Evolutionary conservation across 192 early-diverging fungal genomes (phyloP).

Genomic region (Podochytrium sp.): DNA sequence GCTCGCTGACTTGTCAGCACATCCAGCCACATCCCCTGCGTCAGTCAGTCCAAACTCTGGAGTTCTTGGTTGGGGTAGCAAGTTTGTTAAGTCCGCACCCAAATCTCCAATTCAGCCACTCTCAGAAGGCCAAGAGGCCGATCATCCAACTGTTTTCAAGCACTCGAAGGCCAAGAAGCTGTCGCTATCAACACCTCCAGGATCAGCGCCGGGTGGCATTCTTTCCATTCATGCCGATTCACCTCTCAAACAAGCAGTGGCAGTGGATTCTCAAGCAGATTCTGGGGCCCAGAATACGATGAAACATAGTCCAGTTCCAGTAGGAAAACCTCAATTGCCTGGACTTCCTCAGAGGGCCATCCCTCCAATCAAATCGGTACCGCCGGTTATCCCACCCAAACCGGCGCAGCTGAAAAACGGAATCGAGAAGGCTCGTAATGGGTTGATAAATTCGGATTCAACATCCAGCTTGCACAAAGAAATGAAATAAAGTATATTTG

Average conservation of each 20-base stretch:
- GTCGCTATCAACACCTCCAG: background rate
- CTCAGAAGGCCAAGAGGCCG: background rate
- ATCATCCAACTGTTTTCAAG: no score
- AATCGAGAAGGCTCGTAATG: background rate
- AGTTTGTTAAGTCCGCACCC: background rate
- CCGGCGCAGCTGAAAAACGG: constrained; percentile 1
- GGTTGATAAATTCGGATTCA: background rate
- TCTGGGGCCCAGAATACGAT: background rate
- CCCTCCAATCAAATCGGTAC: background rate
- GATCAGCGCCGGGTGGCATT: background rate
- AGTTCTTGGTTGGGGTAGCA: background rate
- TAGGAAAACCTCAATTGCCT: background rate
- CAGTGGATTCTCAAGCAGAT: background rate
- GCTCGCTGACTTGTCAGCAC: no score
- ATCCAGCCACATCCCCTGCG: no score
- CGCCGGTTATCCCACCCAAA: constrained; percentile 17
- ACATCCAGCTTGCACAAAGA: background rate
- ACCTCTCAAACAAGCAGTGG: background rate
- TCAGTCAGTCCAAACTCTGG: background rate
- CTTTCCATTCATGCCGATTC: background rate
- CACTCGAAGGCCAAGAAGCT: background rate
- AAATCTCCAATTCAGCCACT: background rate
- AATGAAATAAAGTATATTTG: background rate
- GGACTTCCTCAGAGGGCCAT: background rate
- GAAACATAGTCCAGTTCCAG: background rate